phyloP scores from a whole-genome alignment of 176 grass and related monocot species.

The barley (Hordeum vulgare) region DNA sequence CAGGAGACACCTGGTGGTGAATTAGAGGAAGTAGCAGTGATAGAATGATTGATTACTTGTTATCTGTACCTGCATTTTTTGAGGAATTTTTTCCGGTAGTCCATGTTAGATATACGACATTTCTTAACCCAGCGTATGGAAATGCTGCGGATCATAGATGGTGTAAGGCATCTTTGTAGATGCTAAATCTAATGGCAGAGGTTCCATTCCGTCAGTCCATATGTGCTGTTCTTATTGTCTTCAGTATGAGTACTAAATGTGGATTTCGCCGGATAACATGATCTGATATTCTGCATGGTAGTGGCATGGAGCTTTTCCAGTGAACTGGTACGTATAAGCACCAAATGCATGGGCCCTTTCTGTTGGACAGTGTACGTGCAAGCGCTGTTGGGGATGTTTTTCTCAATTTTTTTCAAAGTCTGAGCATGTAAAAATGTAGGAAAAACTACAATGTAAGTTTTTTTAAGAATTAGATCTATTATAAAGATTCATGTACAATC shows the following conservation, averaged over 20 bases:
- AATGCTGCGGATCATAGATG: slow-evolving; percentile 6
- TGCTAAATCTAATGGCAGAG: slow-evolving; percentile 10
- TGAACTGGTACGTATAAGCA: not conserved
- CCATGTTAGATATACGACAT: slow-evolving; percentile 13
- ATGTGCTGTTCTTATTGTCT: not conserved
- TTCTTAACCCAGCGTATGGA: slow-evolving; percentile 10
- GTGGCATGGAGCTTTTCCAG: not conserved
- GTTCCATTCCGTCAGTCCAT: not conserved
- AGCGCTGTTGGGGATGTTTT: not conserved
- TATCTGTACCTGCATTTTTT: not conserved
- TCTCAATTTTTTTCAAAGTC: not conserved
- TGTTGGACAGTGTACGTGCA: not conserved
- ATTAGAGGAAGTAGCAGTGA: slow-evolving; percentile 5
- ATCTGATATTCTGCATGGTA: not conserved
- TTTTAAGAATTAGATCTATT: too few relatives aligned
- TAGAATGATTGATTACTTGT: slow-evolving; percentile 23
- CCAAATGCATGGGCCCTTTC: not conserved
- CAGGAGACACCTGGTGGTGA: not conserved
- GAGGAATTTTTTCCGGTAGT: not conserved
- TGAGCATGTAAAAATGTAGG: not conserved
- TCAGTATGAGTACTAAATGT: not conserved
- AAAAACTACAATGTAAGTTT: too few relatives aligned
- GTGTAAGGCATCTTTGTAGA: slow-evolving; percentile 29
- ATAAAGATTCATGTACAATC: too few relatives aligned
- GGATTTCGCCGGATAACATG: not conserved